Evolutionary conservation across 805 yeast species (phyloP).

Genomic region (Candida quercuum): DNA sequence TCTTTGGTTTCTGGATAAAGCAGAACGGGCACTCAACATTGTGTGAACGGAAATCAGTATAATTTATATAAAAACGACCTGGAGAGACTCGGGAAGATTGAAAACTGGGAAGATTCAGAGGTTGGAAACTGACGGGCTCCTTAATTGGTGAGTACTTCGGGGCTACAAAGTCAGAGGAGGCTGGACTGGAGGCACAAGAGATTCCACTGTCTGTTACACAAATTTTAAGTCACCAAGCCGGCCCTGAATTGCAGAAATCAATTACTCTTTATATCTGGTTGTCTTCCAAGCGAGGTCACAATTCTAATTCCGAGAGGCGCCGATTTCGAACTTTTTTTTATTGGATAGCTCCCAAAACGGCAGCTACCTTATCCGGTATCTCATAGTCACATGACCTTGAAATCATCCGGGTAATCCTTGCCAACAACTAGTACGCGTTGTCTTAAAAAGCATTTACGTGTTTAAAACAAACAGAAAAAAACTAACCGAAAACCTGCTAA

Average conservation of each 20-base stretch:
- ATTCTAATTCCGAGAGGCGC: not conserved
- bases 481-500: too few species aligned
- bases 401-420: too few species aligned
- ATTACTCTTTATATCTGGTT: not conserved
- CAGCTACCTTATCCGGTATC: too few species aligned
- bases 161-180: not conserved
- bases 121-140: too few species aligned
- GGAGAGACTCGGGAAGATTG: slow-evolving; percentile 3
- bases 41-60: not conserved
- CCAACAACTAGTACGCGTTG: too few species aligned
- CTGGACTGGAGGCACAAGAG: not conserved
- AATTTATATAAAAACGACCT: not conserved
- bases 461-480: too few species aligned
- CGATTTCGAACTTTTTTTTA: slow-evolving; percentile 2
- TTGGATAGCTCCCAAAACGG: not conserved
- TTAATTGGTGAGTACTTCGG: too few species aligned
- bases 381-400: too few species aligned
- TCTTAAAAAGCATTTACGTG: too few species aligned
- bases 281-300: not conserved
- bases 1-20: not conserved
- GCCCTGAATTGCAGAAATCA: not conserved
- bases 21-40: slow-evolving; percentile 2
- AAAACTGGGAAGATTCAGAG: too few species aligned
- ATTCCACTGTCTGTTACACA: too few species aligned
- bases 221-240: too few species aligned